Evolutionary conservation across 2,329 filamentous ascomycete genomes (phyloP), one percentile per base, ranked within the genome.

Genomic region (Gaeumannomyces sp.): DNA sequence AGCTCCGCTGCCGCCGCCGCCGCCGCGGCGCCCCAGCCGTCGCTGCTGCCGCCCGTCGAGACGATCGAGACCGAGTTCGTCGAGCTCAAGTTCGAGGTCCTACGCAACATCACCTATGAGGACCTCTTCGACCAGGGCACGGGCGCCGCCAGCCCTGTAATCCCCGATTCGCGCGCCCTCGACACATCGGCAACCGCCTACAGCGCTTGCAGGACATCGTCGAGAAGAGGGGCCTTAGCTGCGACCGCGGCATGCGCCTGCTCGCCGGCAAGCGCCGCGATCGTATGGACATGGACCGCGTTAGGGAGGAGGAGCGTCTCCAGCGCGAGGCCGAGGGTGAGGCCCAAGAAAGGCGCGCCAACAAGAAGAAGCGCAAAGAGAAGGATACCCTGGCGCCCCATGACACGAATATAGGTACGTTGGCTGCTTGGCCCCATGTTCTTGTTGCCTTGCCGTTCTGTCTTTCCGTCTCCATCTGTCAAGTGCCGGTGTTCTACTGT

Each of bases 311-410:
- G 53, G 80, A 82, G 71, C 78, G 78, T 64, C 73, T 72, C 76
- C 83, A 73, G 80, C 70, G 80, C 73, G 73, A 80, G 75, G 71
- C 80, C 64, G 81, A 76, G 33, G 83, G 85, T 59, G 80, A 80
- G 67, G 76, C 76, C 66, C 71, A 74, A 61, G 80, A 81, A 63
- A 75, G 77, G 28, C 85, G 85, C 71, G 78, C 81, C 29, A 93
- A 93, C 75, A 83, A 89, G 69, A 93, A 91, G 81, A 93, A 91
- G 79, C 88, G 90, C 74, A 93, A 92, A 77, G 90, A 89, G 29
- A 80, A 85, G 10, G 86, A 88, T 65, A 80, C 76, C 64, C 77
- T 84, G 38, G 80, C 80, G 66, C 81, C 85, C 11, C 59, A 59
- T 50, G 62, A 64, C 16, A 5, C n/a, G 31, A 60, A 59, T 29